phyloP scores from a whole-genome alignment of 495 filamentous ascomycete species.

The Neurospora sp. region DNA sequence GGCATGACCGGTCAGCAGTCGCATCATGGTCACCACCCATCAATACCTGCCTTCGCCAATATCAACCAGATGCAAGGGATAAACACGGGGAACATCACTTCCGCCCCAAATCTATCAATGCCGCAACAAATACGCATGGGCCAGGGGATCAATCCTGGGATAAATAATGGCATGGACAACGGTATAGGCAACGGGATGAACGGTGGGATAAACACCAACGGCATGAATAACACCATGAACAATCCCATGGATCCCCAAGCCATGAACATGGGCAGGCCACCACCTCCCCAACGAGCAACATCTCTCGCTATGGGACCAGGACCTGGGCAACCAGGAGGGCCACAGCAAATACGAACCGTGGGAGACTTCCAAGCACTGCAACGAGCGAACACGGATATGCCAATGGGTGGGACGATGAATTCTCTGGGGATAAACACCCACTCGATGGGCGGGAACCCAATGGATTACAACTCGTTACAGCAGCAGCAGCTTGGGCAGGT shows the following conservation, averaged over 20 bases:
- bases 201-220: constrained; percentile 13
- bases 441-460: constrained; percentile 16
- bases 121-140: constrained; percentile 22
- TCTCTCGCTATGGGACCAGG: constrained; percentile 27
- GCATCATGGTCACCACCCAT: constrained; percentile 20
- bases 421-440: constrained; percentile 20
- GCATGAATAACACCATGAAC: constrained; percentile 11
- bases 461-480: constrained; percentile 24
- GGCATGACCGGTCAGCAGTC: constrained; percentile 26
- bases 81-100: constrained; percentile 19
- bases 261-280: constrained; percentile 26
- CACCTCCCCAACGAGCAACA: constrained; percentile 26
- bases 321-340: background rate
- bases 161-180: constrained; percentile 18
- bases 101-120: constrained; percentile 18
- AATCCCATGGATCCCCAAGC: constrained; percentile 14
- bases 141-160: constrained; percentile 21
- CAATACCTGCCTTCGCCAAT: constrained; percentile 22
- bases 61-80: constrained; percentile 28
- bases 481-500: background rate
- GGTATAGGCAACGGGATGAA: constrained; percentile 8
- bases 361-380: constrained; percentile 39
- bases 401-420: constrained; percentile 16
- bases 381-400: constrained; percentile 30
- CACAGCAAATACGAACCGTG: constrained; percentile 32